Evolutionary conservation across 2,329 filamentous ascomycete species (phyloP).

Genomic region (Septoria linicola): DNA sequence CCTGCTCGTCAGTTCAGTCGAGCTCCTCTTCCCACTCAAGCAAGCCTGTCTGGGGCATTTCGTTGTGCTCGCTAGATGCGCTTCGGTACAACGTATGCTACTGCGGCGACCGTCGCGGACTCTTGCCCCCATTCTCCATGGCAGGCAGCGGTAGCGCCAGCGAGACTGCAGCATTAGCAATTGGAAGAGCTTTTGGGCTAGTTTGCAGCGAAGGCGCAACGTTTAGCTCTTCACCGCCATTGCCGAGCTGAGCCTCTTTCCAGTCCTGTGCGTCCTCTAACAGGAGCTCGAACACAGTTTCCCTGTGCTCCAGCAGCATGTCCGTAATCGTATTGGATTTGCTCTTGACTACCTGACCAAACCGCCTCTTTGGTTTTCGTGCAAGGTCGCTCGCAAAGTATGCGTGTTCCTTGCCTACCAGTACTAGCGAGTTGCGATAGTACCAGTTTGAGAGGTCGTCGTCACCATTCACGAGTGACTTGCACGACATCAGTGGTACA

Average conservation of each 20-base stretch:
- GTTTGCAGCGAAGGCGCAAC: not conserved
- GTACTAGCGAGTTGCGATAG: constrained; percentile 74
- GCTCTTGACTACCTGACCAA: constrained; percentile 54
- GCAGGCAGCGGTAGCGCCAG: not conserved
- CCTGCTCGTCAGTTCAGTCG: not conserved
- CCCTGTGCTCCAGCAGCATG: constrained; percentile 56
- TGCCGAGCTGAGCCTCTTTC: constrained; percentile 9
- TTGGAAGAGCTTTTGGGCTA: constrained; percentile 6
- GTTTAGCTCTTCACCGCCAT: constrained; percentile 5
- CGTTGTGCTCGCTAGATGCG: not conserved
- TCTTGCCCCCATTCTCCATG: not conserved
- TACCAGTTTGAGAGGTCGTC: constrained; percentile 85
- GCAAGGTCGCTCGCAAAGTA: constrained; percentile 67
- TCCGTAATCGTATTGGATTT: constrained; percentile 50
- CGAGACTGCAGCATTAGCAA: not conserved
- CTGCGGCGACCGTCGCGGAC: constrained; percentile 7
- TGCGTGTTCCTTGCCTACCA: constrained; percentile 70
- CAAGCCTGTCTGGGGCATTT: not conserved
- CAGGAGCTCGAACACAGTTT: constrained; percentile 51
- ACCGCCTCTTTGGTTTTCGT: constrained; percentile 57
- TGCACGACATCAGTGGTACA: constrained; percentile 71
- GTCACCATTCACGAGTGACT: constrained; percentile 51
- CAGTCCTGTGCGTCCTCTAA: constrained; percentile 44
- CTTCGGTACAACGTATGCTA: not conserved
- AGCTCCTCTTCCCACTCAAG: not conserved